Conservation (phyloP, 768 basidiomycete genomes). For the Termitomyces sp. region DNA sequence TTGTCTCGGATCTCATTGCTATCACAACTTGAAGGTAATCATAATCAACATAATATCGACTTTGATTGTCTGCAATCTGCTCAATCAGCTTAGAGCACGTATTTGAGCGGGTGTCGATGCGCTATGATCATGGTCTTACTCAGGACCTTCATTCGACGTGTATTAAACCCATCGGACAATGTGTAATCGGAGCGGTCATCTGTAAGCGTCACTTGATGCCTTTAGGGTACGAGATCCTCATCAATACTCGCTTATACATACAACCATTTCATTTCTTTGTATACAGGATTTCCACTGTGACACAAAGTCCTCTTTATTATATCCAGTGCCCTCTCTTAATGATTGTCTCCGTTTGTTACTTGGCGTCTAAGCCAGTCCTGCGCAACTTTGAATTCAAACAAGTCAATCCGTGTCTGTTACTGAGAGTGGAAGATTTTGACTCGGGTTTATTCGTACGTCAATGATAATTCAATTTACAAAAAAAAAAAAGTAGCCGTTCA, state of each 20-base stretch:
- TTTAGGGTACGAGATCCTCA: background rate
- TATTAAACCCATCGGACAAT: background rate
- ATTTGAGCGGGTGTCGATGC: background rate
- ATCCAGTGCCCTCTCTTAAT: background rate
- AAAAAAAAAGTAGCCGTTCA: background rate
- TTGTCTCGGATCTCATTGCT: no score
- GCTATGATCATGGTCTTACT: background rate
- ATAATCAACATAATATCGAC: no score
- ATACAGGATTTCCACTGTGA: background rate
- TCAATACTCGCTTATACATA: background rate
- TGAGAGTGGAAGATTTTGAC: background rate
- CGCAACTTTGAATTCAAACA: no score
- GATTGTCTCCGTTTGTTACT: background rate
- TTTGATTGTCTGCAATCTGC: background rate
- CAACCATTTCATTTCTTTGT: no score
- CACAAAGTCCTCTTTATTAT: background rate
- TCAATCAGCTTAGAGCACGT: conserved; percentile 3
- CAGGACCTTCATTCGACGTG: background rate
- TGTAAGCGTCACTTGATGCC: background rate
- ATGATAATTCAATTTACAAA: background rate
- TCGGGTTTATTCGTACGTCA: conserved; percentile 2
- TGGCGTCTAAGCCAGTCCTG: no score
- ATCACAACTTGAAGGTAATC: no score
- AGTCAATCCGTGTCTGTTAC: background rate
- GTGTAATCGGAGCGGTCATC: background rate